Evolutionary conservation across 371 early-diverging fungal genomes (phyloP), one percentile per base, ranked within the genome.

Genomic region (Syncephalastrum contaminatum): DNA sequence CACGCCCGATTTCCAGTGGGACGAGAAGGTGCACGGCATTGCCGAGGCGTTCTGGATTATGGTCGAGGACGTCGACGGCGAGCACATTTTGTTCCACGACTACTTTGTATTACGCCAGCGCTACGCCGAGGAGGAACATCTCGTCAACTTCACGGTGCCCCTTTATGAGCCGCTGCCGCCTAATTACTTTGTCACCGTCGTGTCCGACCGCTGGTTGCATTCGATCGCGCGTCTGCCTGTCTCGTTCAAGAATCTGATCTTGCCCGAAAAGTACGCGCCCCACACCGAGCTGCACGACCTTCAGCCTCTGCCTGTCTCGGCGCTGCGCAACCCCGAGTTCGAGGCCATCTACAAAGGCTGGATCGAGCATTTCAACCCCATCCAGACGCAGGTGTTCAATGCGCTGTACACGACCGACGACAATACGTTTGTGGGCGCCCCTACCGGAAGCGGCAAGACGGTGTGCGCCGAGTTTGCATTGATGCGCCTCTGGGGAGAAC

Each of bases 391-490:
- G 69, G 89, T 92, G 2, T 98, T 97, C 80, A 85, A 96, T 63
- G 70, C 95, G 1, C 77, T 98, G 39, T 99, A 96, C 74, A 83
- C 85, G 8, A 81, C 88, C 7, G 93, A 96, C 59, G 93, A 94
- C 30, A 99, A 95, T 64, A 85, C 89, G 4, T 89, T 99, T 50
- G 77, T 99, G 48, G 96, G 94, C 45, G 98, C 99, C 2, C 94
- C 99, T 18, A 89, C 98, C 14, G 99, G 99, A 16, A 83, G 89
- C 43, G 99, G 99, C 43, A 99, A 99, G 82, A 97, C 99, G 3
- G 84, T 97, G 19, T 90, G 93, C 53, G 99, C 96, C 24, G 97
- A 98, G 72, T 90, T 98, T 72, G 97, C 98, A 4, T 71, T 99
- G 60, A 67, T 95, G 60, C 88, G 92, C 13, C 73, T 95, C 41